phyloP scores from a whole-genome alignment of 2,329 filamentous ascomycete species.

The Epichloe festucae region DNA sequence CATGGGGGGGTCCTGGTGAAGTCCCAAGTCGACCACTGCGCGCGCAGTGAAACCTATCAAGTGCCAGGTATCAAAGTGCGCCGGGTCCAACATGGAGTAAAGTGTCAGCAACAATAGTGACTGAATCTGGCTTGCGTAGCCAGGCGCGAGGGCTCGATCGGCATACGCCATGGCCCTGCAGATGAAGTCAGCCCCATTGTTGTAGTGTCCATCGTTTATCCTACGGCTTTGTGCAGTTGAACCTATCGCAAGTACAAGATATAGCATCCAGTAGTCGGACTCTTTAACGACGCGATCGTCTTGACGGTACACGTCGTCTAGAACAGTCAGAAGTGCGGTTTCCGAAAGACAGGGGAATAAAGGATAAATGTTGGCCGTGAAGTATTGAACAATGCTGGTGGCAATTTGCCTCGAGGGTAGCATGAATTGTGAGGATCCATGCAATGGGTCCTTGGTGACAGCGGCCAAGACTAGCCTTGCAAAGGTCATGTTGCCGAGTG shows the following conservation, averaged over 20 bases:
- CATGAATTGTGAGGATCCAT: constrained; percentile 43
- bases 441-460: constrained; percentile 59
- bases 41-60: constrained; percentile 81
- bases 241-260: constrained; percentile 79
- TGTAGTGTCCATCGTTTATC: constrained; percentile 51
- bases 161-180: constrained; percentile 60
- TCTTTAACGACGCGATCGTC: constrained; percentile 48
- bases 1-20: constrained; percentile 79
- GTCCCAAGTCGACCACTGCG: constrained; percentile 76
- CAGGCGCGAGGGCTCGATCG: constrained; percentile 73
- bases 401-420: constrained; percentile 62
- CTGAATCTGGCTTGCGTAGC: constrained; percentile 75
- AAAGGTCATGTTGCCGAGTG: constrained; percentile 82
- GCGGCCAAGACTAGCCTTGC: constrained; percentile 78
- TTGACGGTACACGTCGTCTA: constrained; percentile 71
- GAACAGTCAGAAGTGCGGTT: constrained; percentile 59
- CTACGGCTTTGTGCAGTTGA: constrained; percentile 60
- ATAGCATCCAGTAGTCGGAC: constrained; percentile 74
- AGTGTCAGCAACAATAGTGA: constrained; percentile 75
- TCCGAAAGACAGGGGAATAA: constrained; percentile 77
- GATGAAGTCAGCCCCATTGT: constrained; percentile 41
- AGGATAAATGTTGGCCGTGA: constrained; percentile 68
- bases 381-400: constrained; percentile 62
- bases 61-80: constrained; percentile 90
- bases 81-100: constrained; percentile 80